phyloP scores from a whole-genome alignment of 495 filamentous ascomycete genomes.

The Neurospora tetrasperma region DNA sequence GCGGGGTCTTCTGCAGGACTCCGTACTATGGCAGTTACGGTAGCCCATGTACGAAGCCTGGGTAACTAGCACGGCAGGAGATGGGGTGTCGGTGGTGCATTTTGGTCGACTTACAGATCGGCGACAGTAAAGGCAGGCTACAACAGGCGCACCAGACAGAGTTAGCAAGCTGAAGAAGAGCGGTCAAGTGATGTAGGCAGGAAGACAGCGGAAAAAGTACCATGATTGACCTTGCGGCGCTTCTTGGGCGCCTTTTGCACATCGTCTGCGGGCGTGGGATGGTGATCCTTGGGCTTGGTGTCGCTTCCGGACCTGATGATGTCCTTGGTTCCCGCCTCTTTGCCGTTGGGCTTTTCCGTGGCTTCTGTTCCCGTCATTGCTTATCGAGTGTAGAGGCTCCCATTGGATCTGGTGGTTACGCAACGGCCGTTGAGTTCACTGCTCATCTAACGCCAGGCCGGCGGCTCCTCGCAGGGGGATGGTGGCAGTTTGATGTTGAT shows the following conservation, averaged over 20 bases:
- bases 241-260: slow-evolving; percentile 69
- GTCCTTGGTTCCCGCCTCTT: slow-evolving; percentile 35
- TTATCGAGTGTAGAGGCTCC: slow-evolving; percentile 26
- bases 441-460: slow-evolving; percentile 37
- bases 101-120: slow-evolving; percentile 74
- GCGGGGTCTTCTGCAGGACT: slow-evolving; percentile 1
- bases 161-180: slow-evolving; percentile 29
- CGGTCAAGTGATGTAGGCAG: slow-evolving; percentile 16
- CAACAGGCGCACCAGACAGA: slow-evolving; percentile 34
- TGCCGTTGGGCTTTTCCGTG: slow-evolving; percentile 39
- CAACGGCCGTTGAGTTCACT: slow-evolving; percentile 38
- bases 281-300: slow-evolving; percentile 35
- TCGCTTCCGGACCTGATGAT: slow-evolving; percentile 35
- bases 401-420: slow-evolving; percentile 42
- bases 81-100: slow-evolving; percentile 20
- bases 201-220: slow-evolving; percentile 42
- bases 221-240: slow-evolving; percentile 98
- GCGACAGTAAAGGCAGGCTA: slow-evolving; percentile 98
- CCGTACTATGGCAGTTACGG: neutral
- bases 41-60: neutral
- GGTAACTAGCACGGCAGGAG: slow-evolving; percentile 1
- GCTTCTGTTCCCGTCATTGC: slow-evolving; percentile 30
- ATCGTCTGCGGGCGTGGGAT: slow-evolving; percentile 32
- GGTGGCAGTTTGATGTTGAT: slow-evolving; percentile 23
- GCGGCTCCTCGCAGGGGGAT: slow-evolving; percentile 38